Base-by-base conservation (phyloP, 345 rosid species). In the Cochlearia excelsa region DNA sequence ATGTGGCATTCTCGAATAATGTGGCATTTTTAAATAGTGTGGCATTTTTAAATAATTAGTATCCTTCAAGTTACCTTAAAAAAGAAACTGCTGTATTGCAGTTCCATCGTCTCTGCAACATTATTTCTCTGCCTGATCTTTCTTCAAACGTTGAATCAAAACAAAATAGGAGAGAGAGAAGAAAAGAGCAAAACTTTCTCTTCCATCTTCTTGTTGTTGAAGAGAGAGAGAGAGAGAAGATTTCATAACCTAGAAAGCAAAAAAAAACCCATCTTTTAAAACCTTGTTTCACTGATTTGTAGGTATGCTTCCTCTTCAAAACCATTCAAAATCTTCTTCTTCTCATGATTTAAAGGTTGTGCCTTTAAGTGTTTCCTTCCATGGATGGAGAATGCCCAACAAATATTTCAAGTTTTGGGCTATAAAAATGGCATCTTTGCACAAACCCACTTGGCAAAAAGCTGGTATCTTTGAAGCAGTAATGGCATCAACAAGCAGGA, bases 381-480 rank as follows among this genome's bases (percentile, higher is more conserved):
- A 3, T 1, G 60, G 28, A 6, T 40, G 37, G 26, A 56, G 47
- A n/a, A 3, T 41, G 6, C 6, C 46, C 7, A 40, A 6, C 60
- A 16, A 0, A 40, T 28, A 29, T 4, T n/a, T 56, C 28, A 29
- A 29, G 38, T n/a, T 37, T 41, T 56, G 47, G 47, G 27, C 48
- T 29, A 29, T 1, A 28, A 56, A 56, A 41, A 56, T 28, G 48
- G 27, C 3, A 6, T 1, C 3, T 41, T 56, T 56, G 3, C 60
- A 40, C 27, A 4, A 56, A 56, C 27, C 59, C 60, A 41, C 7
- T 39, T 79, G 83, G 85, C 54, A 26, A 11, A 57, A 50, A 49
- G 82, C 77, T 38, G 83, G 83, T 11, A 68, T 80, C 8, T 49
- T 46, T 10, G 66, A 70, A 10, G 81, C 85, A n/a, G 65, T 80